Evolutionary conservation across 345 rosid genomes (phyloP).

Genomic region (Acer yangbiense): DNA sequence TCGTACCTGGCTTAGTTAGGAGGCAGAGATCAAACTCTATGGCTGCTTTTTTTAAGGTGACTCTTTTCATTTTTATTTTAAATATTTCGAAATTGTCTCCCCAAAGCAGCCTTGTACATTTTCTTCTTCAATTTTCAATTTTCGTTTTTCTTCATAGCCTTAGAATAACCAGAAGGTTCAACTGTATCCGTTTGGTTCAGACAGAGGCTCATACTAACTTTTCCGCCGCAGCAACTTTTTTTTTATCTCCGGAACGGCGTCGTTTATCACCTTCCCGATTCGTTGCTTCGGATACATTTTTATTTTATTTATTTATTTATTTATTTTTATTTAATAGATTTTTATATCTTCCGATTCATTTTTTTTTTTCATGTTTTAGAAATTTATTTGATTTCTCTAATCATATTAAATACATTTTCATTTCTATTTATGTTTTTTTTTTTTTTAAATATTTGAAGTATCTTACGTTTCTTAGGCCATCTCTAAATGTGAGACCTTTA

Average conservation of each 20-base stretch:
- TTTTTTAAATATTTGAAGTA: too few relatives aligned
- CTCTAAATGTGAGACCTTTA: too few relatives aligned
- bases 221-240: background rate
- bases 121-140: background rate
- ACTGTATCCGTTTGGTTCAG: slow-evolving; percentile 33
- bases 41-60: slow-evolving; percentile 31
- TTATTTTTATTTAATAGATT: too few relatives aligned
- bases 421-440: too few relatives aligned
- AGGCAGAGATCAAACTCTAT: slow-evolving; percentile 26
- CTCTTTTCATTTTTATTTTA: background rate
- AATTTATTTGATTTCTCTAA: too few relatives aligned
- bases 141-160: slow-evolving; percentile 16
- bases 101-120: slow-evolving; percentile 36
- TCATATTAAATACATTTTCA: too few relatives aligned
- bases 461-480: too few relatives aligned
- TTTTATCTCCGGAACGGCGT: background rate
- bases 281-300: background rate
- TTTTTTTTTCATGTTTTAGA: too few relatives aligned
- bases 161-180: slow-evolving; percentile 34
- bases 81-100: slow-evolving; percentile 14
- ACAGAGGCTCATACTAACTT: slow-evolving; percentile 33
- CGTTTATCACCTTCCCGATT: background rate
- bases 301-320: too few relatives aligned
- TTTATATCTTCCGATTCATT: too few relatives aligned
- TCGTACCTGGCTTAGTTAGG: slow-evolving; percentile 39